Percentiles rank a stretch among this genome's conserved stretches.
phyloP scores from a whole-genome alignment of 805 yeast species.

The Yarrowia porcina region DNA sequence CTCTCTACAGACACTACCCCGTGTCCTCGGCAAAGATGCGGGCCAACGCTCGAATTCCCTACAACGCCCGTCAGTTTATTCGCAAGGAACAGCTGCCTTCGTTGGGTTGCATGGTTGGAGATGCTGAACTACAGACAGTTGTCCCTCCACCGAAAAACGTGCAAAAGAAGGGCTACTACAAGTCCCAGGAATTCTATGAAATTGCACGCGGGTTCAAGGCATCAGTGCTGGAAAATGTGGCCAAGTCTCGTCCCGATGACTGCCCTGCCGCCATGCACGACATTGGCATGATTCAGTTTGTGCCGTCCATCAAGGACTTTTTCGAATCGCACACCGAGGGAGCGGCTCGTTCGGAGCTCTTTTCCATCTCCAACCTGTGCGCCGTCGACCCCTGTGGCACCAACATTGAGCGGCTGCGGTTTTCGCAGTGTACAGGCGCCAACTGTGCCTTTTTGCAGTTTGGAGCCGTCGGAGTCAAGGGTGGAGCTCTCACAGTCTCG shows the following conservation, averaged over 20 bases:
- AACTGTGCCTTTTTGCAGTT: constrained; percentile 22
- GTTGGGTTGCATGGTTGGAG: constrained; percentile 16
- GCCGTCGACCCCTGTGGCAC: constrained; percentile 4
- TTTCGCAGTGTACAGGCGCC: constrained; percentile 15
- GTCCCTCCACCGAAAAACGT: constrained; percentile 13
- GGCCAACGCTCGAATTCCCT: constrained; percentile 61
- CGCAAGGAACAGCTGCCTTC: constrained; percentile 45
- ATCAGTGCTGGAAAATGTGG: constrained; percentile 1
- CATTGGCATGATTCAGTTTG: constrained; percentile 17
- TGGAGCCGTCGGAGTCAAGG: constrained; percentile 17
- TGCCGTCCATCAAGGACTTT: constrained; percentile 8
- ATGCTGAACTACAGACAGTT: constrained; percentile 1
- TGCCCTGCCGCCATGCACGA: constrained; percentile 15
- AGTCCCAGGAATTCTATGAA: background rate
- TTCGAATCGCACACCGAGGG: constrained; percentile 17
- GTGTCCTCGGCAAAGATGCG: constrained; percentile 13
- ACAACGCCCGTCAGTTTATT: constrained; percentile 87
- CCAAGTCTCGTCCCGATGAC: constrained; percentile 2
- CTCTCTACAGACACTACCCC: constrained; percentile 16
- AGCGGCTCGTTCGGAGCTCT: constrained; percentile 11
- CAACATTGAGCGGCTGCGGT: constrained; percentile 3
- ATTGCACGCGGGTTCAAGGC: constrained; percentile 1
- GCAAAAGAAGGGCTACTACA: constrained; percentile 13
- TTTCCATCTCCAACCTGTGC: constrained; percentile 17
- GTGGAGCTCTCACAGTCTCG: background rate